A percentile compares a stretch with the other conserved stretches of the same genome.
These are phyloP conservation scores for Cutaneotrichosporon curvatum DNA, from an alignment of 1,284 basidiomycete species.

Conservation along the genomic window DNA sequence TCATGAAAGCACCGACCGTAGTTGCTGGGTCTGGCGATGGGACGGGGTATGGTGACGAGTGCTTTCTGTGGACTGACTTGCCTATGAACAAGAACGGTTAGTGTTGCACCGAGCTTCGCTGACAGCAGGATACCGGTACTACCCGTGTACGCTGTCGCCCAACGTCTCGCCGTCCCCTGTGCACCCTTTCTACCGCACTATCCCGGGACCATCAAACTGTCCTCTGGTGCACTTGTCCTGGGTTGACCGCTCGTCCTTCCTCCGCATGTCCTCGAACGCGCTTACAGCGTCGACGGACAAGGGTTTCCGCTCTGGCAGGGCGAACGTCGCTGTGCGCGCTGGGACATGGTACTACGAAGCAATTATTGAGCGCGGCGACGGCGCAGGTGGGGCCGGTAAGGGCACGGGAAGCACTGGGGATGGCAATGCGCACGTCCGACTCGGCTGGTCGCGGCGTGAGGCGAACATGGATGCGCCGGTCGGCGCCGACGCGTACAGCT, in stretches of 20 bases:
- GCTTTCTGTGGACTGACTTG: constrained; percentile 41
- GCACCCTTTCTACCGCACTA: constrained; percentile 41
- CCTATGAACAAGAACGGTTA: constrained; percentile 42
- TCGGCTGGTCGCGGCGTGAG: constrained; percentile 89
- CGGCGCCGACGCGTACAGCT: constrained; percentile 89
- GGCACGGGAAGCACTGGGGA: constrained; percentile 28
- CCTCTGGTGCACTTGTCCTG: constrained; percentile 45
- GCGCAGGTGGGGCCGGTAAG: constrained; percentile 48
- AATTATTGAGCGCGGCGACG: constrained; percentile 62
- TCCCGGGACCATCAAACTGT: constrained; percentile 31
- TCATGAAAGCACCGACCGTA: constrained; percentile 18
- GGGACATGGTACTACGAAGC: constrained; percentile 96
- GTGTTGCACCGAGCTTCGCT: neutral
- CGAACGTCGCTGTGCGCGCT: constrained; percentile 79
- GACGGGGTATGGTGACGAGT: constrained; percentile 34
- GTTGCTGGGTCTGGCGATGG: constrained; percentile 37
- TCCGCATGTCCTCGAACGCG: constrained; percentile 76
- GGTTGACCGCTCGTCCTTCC: constrained; percentile 51
- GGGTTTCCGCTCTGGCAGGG: constrained; percentile 82
- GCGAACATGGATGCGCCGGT: constrained; percentile 86
- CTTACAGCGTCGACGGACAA: constrained; percentile 70
- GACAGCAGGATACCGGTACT: constrained; percentile 44
- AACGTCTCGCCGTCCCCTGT: constrained; percentile 28
- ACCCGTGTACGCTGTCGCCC: constrained; percentile 45
- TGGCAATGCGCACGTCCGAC: constrained; percentile 62